A percentile compares a stretch with the other conserved stretches of the same genome.
phyloP scores from a whole-genome alignment of 2,329 filamentous ascomycete genomes.

The Pochonia chlamydosporia region DNA sequence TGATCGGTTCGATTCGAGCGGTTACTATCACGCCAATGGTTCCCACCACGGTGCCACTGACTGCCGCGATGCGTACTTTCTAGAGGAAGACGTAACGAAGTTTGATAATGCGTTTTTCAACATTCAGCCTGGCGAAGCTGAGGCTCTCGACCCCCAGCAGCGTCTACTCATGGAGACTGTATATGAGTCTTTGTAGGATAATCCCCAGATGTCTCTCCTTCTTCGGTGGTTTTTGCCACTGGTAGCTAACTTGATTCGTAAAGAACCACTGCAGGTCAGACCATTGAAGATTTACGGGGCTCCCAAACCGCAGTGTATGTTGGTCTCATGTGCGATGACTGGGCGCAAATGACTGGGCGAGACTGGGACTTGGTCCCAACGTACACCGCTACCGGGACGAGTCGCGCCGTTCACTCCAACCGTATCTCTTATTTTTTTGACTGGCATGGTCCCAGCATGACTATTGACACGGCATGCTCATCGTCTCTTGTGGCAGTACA shows the following conservation, averaged over 20 bases:
- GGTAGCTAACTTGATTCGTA: too few species aligned
- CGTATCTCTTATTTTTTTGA: slow-evolving; percentile 6
- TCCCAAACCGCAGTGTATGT: slow-evolving; percentile 30
- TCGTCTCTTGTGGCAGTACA: slow-evolving; percentile 25
- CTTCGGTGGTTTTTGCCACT: too few species aligned
- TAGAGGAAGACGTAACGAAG: slow-evolving; percentile 27
- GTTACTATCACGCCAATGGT: slow-evolving; percentile 22
- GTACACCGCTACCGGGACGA: slow-evolving; percentile 37
- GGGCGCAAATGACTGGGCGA: slow-evolving; percentile 12
- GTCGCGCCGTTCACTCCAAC: slow-evolving; percentile 26
- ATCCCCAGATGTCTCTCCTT: too few species aligned
- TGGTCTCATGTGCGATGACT: background rate
- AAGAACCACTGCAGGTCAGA: slow-evolving; percentile 25
- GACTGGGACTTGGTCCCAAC: slow-evolving; percentile 23
- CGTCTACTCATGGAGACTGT: slow-evolving; percentile 27
- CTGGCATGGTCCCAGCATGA: slow-evolving; percentile 14
- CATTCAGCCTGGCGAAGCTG: slow-evolving; percentile 10
- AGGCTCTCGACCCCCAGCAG: slow-evolving; percentile 12
- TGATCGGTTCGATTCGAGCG: slow-evolving; percentile 18
- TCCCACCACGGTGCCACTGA: slow-evolving; percentile 21
- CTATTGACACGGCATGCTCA: slow-evolving; percentile 32
- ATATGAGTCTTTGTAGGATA: slow-evolving; percentile 35
- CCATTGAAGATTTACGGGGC: slow-evolving; percentile 13
- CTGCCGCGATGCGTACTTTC: slow-evolving; percentile 21
- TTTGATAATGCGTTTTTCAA: slow-evolving; percentile 32